Conservation (phyloP, 2,329 filamentous ascomycete genomes). For the Exophiala bonariae region DNA sequence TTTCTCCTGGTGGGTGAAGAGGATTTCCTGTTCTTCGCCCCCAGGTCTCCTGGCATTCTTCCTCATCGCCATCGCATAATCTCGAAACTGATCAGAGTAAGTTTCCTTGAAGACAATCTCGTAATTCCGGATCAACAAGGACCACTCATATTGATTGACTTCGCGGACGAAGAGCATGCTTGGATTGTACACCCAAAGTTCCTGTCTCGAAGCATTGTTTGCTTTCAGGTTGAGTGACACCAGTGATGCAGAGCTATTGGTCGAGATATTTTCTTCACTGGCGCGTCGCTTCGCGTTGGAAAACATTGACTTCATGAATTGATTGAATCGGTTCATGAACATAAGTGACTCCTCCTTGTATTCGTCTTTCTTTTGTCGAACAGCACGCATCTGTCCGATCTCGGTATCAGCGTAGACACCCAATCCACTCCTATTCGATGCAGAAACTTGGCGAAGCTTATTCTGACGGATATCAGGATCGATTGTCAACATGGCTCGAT, state of each 20-base stretch:
- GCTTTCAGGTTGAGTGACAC: conserved; percentile 66
- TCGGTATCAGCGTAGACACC: conserved; percentile 71
- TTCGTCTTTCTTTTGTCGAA: conserved; percentile 90
- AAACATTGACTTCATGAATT: conserved; percentile 81
- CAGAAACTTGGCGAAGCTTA: conserved; percentile 50
- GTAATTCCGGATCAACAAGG: conserved; percentile 75
- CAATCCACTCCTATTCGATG: conserved; percentile 37
- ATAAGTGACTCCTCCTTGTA: conserved; percentile 73
- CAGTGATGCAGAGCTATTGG: conserved; percentile 44
- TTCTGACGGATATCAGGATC: conserved; percentile 72
- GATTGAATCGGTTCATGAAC: conserved; percentile 77
- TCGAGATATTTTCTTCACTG: conserved; percentile 56
- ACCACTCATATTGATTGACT: conserved; percentile 79
- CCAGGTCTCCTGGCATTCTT: conserved; percentile 71
- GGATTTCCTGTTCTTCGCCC: conserved; percentile 75
- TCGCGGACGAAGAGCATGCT: conserved; percentile 86
- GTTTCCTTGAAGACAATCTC: conserved; percentile 72
- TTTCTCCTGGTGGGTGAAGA: conserved; percentile 91
- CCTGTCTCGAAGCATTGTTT: conserved; percentile 69
- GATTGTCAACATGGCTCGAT: conserved; percentile 91
- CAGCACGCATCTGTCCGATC: conserved; percentile 80
- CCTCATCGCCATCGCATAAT: conserved; percentile 77
- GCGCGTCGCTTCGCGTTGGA: conserved; percentile 72
- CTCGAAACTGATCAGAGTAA: conserved; percentile 80
- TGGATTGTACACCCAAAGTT: conserved; percentile 85